Conservation (phyloP, 2,329 filamentous ascomycete species). For the Calycina marina region DNA sequence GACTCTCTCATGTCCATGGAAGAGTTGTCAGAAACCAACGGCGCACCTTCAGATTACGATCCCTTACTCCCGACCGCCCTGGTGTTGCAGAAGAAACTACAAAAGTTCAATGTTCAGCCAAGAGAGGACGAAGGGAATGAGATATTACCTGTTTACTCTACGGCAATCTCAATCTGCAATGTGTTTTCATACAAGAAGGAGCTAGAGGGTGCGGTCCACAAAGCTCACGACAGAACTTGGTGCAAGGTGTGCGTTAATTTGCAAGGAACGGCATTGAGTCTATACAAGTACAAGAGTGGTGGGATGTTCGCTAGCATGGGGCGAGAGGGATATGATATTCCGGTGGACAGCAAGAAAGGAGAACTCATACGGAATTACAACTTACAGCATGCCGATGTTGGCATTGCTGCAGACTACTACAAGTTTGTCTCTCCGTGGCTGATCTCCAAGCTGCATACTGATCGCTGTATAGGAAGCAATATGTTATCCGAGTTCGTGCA, state of each 20-base stretch:
- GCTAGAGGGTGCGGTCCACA: constrained; percentile 47
- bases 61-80: neutral
- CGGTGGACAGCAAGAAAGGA: constrained; percentile 36
- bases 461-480: constrained; percentile 26
- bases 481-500: constrained; percentile 56
- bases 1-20: neutral
- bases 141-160: constrained; percentile 40
- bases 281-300: constrained; percentile 49
- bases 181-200: constrained; percentile 52
- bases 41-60: neutral
- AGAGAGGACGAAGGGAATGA: constrained; percentile 28
- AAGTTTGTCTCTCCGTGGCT: constrained; percentile 35
- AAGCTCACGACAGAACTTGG: constrained; percentile 50
- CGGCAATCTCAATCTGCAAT: constrained; percentile 38
- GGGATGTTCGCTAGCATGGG: constrained; percentile 33
- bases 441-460: neutral
- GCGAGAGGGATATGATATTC: constrained; percentile 34
- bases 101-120: constrained; percentile 21
- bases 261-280: constrained; percentile 51
- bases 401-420: constrained; percentile 57
- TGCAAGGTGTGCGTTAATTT: constrained; percentile 46
- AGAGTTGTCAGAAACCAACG: neutral
- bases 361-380: constrained; percentile 53
- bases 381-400: constrained; percentile 60
- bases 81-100: too few relatives aligned